Evolutionary conservation across 192 early-diverging fungal genomes (phyloP).

Genomic region (Phlyctochytrium bullatum): DNA sequence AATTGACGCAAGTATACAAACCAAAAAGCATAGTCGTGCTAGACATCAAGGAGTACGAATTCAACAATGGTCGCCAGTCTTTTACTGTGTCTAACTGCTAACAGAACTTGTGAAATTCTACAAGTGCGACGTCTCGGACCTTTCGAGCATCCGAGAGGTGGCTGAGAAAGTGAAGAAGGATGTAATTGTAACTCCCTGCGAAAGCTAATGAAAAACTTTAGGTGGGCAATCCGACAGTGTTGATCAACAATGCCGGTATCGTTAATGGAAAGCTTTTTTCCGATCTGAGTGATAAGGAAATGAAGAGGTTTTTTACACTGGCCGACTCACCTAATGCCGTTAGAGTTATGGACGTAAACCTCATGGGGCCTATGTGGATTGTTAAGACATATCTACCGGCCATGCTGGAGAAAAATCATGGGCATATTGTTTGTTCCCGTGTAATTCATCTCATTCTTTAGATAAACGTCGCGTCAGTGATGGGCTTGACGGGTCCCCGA

Average conservation of each 20-base stretch:
- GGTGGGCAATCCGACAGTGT: constrained; percentile 70
- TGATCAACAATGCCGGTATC: constrained; percentile 83
- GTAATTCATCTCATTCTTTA: constrained; percentile 2
- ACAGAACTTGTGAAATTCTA: constrained; percentile 34
- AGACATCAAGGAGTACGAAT: constrained; percentile 32
- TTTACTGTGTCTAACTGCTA: not conserved
- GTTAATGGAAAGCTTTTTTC: constrained; percentile 60
- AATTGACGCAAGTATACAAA: constrained; percentile 29
- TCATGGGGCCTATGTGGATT: constrained; percentile 72
- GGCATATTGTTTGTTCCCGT: constrained; percentile 67
- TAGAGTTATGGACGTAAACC: constrained; percentile 68
- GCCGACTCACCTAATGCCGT: not conserved
- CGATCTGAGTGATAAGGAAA: constrained; percentile 61
- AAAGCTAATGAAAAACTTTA: constrained; percentile 28
- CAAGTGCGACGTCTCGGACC: constrained; percentile 63
- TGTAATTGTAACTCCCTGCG: constrained; percentile 11
- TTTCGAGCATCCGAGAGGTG: constrained; percentile 40
- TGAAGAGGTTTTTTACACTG: constrained; percentile 41
- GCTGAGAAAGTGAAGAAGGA: constrained; percentile 46
- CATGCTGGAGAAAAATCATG: constrained; percentile 69
- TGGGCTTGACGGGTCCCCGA: constrained; percentile 32
- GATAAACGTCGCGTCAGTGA: constrained; percentile 41
- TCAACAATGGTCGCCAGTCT: constrained; percentile 34
- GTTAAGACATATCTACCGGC: constrained; percentile 72
- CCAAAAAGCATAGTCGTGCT: constrained; percentile 54